These are phyloP conservation scores for Babesia ovis DNA, from an alignment of 169 alveolate species.

Conservation along the genomic window DNA sequence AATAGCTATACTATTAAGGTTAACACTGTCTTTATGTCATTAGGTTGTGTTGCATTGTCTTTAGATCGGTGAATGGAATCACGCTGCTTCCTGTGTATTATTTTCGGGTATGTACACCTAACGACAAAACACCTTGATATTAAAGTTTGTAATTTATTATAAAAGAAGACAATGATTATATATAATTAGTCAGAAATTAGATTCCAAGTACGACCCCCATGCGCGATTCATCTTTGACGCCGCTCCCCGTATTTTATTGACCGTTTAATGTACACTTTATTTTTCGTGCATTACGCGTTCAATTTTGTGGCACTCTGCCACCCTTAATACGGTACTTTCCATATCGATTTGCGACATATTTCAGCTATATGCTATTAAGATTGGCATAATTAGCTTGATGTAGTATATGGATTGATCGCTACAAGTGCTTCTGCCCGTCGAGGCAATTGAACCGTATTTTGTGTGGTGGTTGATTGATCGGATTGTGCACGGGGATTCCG, in stretches of 20 bases:
- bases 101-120: too few species aligned
- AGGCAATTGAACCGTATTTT: not conserved
- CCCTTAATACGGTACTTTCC: not conserved
- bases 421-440: not conserved
- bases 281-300: not conserved
- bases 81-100: too few species aligned
- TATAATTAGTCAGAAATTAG: not conserved
- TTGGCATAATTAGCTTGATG: conserved; percentile 8
- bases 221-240: conserved; percentile 2
- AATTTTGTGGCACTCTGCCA: not conserved
- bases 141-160: too few species aligned
- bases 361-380: not conserved
- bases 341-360: not conserved
- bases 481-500: not conserved
- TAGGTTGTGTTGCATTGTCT: too few species aligned
- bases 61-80: too few species aligned
- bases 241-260: not conserved
- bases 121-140: too few species aligned
- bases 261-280: not conserved
- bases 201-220: conserved; percentile 14
- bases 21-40: too few species aligned
- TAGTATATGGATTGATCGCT: not conserved
- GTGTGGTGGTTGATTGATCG: not conserved
- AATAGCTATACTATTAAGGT: too few species aligned
- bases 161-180: not conserved